Percentiles rank a stretch among this genome's conserved stretches.
Conservation (phyloP, 257 asterid species). For the Sherardia arvensis region DNA sequence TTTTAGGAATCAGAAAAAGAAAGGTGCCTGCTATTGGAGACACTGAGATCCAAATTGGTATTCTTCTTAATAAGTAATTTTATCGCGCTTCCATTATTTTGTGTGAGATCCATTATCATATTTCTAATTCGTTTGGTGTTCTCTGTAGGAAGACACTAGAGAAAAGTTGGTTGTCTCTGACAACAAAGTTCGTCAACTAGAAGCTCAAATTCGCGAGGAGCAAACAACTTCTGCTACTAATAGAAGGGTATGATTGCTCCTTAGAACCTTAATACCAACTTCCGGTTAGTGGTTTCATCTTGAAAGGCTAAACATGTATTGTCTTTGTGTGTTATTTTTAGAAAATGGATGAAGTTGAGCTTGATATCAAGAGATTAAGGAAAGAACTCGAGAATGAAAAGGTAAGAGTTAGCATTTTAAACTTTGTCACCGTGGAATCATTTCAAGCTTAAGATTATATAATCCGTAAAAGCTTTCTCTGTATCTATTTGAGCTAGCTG, state of each 20-base stretch:
- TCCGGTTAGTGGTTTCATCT: neutral
- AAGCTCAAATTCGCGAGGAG: constrained; percentile 67
- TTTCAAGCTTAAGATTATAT: neutral
- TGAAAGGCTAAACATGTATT: constrained; percentile 14
- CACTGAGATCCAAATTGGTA: constrained; percentile 91
- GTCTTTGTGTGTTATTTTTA: constrained; percentile 14
- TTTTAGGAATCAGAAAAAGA: constrained; percentile 86
- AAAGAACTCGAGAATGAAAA: constrained; percentile 89
- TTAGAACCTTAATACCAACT: neutral
- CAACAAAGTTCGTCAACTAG: constrained; percentile 86
- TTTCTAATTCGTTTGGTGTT: constrained; percentile 3
- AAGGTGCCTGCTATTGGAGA: constrained; percentile 64
- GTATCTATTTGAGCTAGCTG: constrained; percentile 12
- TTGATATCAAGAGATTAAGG: constrained; percentile 49
- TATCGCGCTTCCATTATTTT: neutral
- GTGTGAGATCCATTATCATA: neutral
- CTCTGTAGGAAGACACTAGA: constrained; percentile 77
- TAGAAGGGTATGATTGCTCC: constrained; percentile 44
- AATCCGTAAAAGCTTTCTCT: neutral
- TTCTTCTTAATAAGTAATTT: constrained; percentile 2
- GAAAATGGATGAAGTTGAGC: constrained; percentile 87
- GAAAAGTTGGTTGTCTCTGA: constrained; percentile 81
- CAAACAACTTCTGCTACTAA: constrained; percentile 54
- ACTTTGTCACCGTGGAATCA: neutral
- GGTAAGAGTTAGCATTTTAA: constrained; percentile 52